phyloP scores from a whole-genome alignment of 2,329 filamentous ascomycete species.

The Hypoxylon sp. region DNA sequence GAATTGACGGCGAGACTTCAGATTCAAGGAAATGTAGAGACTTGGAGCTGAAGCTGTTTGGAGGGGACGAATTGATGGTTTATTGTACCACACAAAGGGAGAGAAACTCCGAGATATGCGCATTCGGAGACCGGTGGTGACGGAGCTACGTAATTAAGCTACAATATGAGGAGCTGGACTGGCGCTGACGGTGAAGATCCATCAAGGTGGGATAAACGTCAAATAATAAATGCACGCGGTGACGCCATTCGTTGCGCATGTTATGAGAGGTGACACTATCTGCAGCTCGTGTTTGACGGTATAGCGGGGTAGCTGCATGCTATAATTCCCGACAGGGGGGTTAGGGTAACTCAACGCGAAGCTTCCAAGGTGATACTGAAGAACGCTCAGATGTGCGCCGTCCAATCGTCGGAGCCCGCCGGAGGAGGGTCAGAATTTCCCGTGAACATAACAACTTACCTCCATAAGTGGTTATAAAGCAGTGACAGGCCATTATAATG shows the following conservation, averaged over 20 bases:
- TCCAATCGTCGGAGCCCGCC: neutral
- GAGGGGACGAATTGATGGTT: constrained; percentile 6
- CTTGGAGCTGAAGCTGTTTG: neutral
- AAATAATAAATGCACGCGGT: constrained; percentile 23
- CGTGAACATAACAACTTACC: neutral
- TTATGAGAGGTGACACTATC: constrained; percentile 17
- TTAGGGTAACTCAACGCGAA: neutral
- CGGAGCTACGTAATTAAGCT: constrained; percentile 18
- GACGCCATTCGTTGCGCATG: constrained; percentile 23
- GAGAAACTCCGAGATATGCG: constrained; percentile 40
- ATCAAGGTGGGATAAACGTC: constrained; percentile 15
- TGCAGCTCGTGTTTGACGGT: constrained; percentile 2
- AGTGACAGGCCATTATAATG: neutral
- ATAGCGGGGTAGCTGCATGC: constrained; percentile 10
- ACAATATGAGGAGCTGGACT: constrained; percentile 3
- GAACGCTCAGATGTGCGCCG: neutral
- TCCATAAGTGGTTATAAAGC: neutral
- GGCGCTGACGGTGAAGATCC: neutral
- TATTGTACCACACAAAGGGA: constrained; percentile 22
- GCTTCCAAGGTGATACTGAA: constrained; percentile 4
- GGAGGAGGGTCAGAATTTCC: neutral
- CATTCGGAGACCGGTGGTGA: constrained; percentile 38
- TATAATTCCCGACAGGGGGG: neutral
- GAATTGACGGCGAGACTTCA: constrained; percentile 7
- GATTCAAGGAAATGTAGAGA: neutral